Base-by-base conservation (phyloP, 129 eudicot genomes). In the Mikania micrantha region DNA sequence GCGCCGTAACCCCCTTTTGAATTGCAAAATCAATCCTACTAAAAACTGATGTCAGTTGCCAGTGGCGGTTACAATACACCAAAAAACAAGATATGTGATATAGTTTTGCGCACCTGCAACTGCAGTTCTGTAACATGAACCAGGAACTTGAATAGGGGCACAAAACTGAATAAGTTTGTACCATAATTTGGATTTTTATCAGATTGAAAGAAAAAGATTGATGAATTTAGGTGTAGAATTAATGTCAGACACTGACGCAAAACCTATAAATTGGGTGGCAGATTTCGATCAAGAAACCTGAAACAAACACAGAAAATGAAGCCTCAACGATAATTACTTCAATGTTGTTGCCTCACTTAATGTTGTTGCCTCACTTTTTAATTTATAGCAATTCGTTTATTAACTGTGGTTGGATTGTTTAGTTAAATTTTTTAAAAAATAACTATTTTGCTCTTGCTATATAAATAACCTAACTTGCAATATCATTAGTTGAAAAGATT, bases 231-330 rank as follows among this genome's bases (percentile, higher is more conserved):
- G 78, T 73, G 31, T 25, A 28, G 3, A 64, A 35, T 8, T 32
- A 38, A 64, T 27, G 16, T 73, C 71, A 28, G 78, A 73, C 32
- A 73, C 54, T 29, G 78, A 63, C 71, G 15, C 56, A 52, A 65
- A 73, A 64, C 65, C 65, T 25, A 64, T 22, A 53, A 63, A 35
- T 63, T 64, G 39, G 78, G 64, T 63, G 67, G 6, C 8, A 16
- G 32, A 21, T 47, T 44, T 15, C 8, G 38, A 56, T 56, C 62
- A 56, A 56, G 60, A 53, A 27, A 70, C 53, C 16, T 42, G 44
- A 42, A 60, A 21, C 39, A 49, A 19, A 17, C 15, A 4, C 41
- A 24, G 74, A 67, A 67, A 67, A 67, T 47, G 72, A 67, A 31
- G 19, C 21, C 4, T 25, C 12, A 54, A 20, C 29, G 42, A 32